Percentiles rank a stretch among this genome's conserved stretches.
These are phyloP conservation scores for Boletus tomentosulus DNA, from an alignment of 768 basidiomycete species.

Conservation along the genomic window DNA sequence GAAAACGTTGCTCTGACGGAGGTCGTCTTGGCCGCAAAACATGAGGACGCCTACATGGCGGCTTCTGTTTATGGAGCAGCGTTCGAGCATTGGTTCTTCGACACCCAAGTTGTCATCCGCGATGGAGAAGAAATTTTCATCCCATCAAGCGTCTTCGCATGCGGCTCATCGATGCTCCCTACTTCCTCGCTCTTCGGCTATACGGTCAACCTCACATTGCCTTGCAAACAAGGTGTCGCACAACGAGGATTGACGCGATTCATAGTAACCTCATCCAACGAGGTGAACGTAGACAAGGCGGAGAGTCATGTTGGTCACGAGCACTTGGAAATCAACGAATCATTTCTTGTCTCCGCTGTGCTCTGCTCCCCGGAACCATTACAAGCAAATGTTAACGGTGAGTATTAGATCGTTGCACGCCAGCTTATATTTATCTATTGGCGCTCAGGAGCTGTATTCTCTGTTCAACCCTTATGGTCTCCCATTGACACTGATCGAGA, in stretches of 20 bases:
- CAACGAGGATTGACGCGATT: conserved; percentile 48
- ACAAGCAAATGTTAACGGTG: conserved; percentile 7
- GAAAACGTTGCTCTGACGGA: conserved; percentile 42
- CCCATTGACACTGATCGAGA: conserved; percentile 38
- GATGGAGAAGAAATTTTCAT: conserved; percentile 42
- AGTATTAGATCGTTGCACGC: neutral
- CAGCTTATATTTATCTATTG: neutral
- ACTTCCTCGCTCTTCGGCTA: conserved; percentile 33
- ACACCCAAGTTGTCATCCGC: conserved; percentile 45
- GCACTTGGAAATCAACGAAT: conserved; percentile 65
- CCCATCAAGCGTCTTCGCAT: conserved; percentile 17
- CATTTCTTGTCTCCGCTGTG: conserved; percentile 58
- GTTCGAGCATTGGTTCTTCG: conserved; percentile 44
- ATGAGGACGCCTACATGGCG: conserved; percentile 43
- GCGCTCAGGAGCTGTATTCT: conserved; percentile 20
- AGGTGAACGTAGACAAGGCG: conserved; percentile 4
- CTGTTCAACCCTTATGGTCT: conserved; percentile 29
- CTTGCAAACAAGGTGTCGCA: conserved; percentile 68
- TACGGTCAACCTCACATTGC: conserved; percentile 58
- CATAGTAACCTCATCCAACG: conserved; percentile 39
- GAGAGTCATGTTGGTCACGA: conserved; percentile 29
- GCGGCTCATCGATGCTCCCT: conserved; percentile 8
- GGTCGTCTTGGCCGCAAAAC: conserved; percentile 49
- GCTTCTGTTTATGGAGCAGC: conserved; percentile 33
- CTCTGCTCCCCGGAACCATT: conserved; percentile 22